A percentile compares a stretch with the other conserved stretches of the same genome.
Evolutionary conservation across 2,329 filamentous ascomycete species (phyloP).

Genomic region (Apiospora pterosperma): DNA sequence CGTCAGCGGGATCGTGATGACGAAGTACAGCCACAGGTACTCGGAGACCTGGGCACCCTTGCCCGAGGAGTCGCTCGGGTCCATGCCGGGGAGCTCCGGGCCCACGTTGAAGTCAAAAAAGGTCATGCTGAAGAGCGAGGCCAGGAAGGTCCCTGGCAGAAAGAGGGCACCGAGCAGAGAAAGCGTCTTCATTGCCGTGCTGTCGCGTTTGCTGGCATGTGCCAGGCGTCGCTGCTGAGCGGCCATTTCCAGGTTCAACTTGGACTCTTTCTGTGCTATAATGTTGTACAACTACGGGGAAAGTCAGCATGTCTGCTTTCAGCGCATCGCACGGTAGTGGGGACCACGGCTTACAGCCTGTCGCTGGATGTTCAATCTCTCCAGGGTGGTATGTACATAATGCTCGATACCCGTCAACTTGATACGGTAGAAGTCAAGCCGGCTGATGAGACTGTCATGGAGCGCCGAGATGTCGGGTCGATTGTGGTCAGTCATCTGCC

Average conservation of each 20-base stretch:
- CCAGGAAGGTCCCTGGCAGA: slow-evolving; percentile 58
- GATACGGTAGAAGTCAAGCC: slow-evolving; percentile 57
- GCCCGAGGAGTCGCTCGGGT: slow-evolving; percentile 18
- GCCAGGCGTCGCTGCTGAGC: slow-evolving; percentile 57
- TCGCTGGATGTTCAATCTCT: slow-evolving; percentile 58
- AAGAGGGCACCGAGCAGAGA: slow-evolving; percentile 62
- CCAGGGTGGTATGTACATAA: slow-evolving; percentile 60
- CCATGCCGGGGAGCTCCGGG: slow-evolving; percentile 7
- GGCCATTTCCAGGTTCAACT: slow-evolving; percentile 61
- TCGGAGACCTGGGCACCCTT: slow-evolving; percentile 42
- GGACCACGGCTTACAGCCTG: slow-evolving; percentile 46
- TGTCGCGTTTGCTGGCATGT: slow-evolving; percentile 58
- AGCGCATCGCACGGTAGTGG: neutral
- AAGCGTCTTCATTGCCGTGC: slow-evolving; percentile 63
- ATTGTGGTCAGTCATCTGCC: slow-evolving; percentile 19
- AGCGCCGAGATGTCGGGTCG: slow-evolving; percentile 25
- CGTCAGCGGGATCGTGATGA: slow-evolving; percentile 56
- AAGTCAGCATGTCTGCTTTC: neutral
- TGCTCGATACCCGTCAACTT: slow-evolving; percentile 61
- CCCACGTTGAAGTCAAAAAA: slow-evolving; percentile 60
- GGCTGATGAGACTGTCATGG: slow-evolving; percentile 49
- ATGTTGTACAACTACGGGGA: slow-evolving; percentile 57
- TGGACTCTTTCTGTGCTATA: slow-evolving; percentile 62
- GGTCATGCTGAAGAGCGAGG: slow-evolving; percentile 63
- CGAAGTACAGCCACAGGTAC: slow-evolving; percentile 62